Evolutionary conservation across 257 asterid genomes (phyloP), one percentile per base, ranked within the genome.

Genomic region (Solanum bulbocastanum): DNA sequence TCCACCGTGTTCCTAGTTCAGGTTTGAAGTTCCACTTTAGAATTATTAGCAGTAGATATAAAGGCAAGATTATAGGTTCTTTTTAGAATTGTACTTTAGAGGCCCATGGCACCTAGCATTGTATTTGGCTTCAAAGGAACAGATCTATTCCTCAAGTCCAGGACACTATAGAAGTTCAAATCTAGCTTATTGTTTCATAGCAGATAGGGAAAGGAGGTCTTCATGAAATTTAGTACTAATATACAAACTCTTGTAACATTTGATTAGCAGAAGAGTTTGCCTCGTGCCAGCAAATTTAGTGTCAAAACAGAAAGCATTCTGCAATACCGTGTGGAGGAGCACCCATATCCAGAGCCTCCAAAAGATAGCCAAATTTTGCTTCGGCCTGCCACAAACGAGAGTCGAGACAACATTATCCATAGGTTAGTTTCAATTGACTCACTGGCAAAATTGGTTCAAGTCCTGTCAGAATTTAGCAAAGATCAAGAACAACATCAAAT

Each of bases 261-360:
- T 30, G 69, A 82, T 82, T 81, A 79, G 85, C 85, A 42, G 44
- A 30, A 76, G 60, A 40, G 83, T 40, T 39, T 76, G 84, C 84
- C 35, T 76, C 37, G 7, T 22, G 83, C 60, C 60, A 76, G 60
- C 30, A 82, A 49, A 82, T 30, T 30, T 18, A 82, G 44, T 10
- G 44, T 49, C 44, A 32, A 32, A 49, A 49, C 44, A 49, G 69
- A 49, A 18, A 49, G 25, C 88, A 56, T 75, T 49, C 66, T 44
- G 13, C 30, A 72, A 49, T 95, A 97, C 99, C 99, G 83, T 97
- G 99, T 36, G 99, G 99, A 90, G 99, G 99, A 89, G 99, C 99
- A 88, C 99, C 99, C 98, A 95, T 92, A 93, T 96, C 99, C 87
- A 97, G 90, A 90, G 99, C 99, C 93, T 96, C 99, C 94, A 97